These are phyloP conservation scores for Leonotis leonurus DNA, from an alignment of 257 asterid species.

Conservation along the genomic window DNA sequence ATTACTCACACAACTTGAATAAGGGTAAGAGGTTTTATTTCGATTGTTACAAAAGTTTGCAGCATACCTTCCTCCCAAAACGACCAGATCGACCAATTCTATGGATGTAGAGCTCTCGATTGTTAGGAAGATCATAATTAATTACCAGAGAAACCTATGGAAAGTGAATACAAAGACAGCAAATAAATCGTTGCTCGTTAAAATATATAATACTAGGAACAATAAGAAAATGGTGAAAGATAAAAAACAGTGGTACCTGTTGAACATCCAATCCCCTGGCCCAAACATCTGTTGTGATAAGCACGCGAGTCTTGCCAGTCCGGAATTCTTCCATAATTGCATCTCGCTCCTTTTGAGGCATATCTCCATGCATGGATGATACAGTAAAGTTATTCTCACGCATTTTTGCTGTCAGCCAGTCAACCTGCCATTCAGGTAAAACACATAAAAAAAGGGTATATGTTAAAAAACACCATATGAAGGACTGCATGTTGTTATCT, in stretches of 20 bases:
- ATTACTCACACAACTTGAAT: neutral
- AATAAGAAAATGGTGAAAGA: neutral
- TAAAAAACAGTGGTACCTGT: conserved; percentile 42
- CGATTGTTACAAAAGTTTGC: conserved; percentile 16
- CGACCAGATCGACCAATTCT: conserved; percentile 97
- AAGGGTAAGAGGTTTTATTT: neutral
- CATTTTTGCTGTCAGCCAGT: conserved; percentile 90
- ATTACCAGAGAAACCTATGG: conserved; percentile 78
- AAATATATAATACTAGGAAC: too few species aligned
- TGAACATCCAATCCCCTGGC: conserved; percentile 98
- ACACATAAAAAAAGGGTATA: too few species aligned
- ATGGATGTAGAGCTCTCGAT: conserved; percentile 89
- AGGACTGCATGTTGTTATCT: neutral
- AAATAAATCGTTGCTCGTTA: too few species aligned
- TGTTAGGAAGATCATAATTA: conserved; percentile 91
- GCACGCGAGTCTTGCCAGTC: conserved; percentile 79
- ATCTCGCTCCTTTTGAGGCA: conserved; percentile 97
- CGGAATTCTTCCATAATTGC: conserved; percentile 85
- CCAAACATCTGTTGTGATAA: conserved; percentile 99
- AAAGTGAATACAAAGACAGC: conserved; percentile 6
- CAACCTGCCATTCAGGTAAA: conserved; percentile 48
- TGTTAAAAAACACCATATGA: neutral
- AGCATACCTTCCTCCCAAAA: conserved; percentile 81
- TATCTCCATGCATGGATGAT: conserved; percentile 96
- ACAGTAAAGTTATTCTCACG: conserved; percentile 81